These are phyloP conservation scores for Ammopiptanthus mongolicus DNA, from an alignment of 306 rosid genomes.

Conservation along the genomic window DNA sequence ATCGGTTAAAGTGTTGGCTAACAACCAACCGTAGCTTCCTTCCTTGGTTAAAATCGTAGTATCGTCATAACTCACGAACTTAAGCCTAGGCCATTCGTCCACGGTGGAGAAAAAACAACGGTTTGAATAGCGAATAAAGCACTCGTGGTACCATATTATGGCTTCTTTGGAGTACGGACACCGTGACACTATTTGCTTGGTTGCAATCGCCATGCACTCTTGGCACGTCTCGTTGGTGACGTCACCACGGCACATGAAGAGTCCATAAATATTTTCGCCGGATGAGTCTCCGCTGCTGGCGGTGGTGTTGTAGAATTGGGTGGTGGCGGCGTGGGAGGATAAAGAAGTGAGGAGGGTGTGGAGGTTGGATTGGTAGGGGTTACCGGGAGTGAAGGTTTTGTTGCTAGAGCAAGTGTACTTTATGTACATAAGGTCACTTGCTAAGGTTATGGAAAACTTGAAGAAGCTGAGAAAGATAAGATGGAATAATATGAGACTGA, in stretches of 20 bases:
- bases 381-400: background rate
- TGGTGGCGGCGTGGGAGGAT: background rate
- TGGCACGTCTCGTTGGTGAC: background rate
- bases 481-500: background rate
- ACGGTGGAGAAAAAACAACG: constrained; percentile 5
- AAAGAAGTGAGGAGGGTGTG: background rate
- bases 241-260: background rate
- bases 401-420: constrained; percentile 3
- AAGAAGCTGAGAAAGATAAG: background rate
- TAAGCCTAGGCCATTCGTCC: constrained; percentile 11
- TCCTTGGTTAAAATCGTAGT: background rate
- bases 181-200: background rate
- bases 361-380: background rate
- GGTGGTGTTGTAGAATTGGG: constrained; percentile 1
- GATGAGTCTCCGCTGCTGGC: background rate
- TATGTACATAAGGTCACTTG: background rate
- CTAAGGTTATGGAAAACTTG: background rate
- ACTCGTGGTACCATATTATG: background rate
- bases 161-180: background rate
- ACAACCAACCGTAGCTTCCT: background rate
- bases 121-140: background rate
- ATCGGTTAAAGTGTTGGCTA: constrained; percentile 2
- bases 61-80: background rate
- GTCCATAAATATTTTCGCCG: background rate
- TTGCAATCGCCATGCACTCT: background rate